These are phyloP conservation scores for Podospora pseudoanserina DNA, from an alignment of 495 filamentous ascomycete species.

Conservation along the genomic window DNA sequence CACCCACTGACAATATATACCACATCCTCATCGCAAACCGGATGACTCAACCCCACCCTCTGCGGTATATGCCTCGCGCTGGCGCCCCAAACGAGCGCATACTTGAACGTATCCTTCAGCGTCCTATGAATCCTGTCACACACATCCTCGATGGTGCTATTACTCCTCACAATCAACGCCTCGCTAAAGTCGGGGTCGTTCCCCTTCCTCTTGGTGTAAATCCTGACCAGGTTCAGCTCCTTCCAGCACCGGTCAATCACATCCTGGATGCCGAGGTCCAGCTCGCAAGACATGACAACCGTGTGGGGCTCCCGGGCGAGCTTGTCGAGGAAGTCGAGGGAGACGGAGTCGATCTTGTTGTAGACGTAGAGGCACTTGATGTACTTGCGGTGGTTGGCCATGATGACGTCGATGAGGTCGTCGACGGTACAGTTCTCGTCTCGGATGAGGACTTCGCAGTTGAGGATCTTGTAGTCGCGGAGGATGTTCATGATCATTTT, in stretches of 20 bases:
- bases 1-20: conserved; percentile 90
- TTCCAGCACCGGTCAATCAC: conserved; percentile 96
- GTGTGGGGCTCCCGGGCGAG: conserved; percentile 91
- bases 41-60: conserved; percentile 81
- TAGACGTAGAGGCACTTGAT: conserved; percentile 96
- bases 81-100: conserved; percentile 95
- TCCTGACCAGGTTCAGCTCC: conserved; percentile 82
- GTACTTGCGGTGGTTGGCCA: conserved; percentile 98
- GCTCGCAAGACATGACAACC: conserved; percentile 95
- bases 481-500: conserved; percentile 97
- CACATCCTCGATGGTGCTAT: conserved; percentile 91
- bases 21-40: conserved; percentile 93
- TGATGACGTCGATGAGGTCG: conserved; percentile 97
- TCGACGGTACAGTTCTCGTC: conserved; percentile 96
- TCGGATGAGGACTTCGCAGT: conserved; percentile 91
- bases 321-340: conserved; percentile 86
- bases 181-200: conserved; percentile 87
- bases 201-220: conserved; percentile 97
- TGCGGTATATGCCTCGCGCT: conserved; percentile 94
- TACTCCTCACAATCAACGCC: conserved; percentile 85
- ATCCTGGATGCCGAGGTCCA: conserved; percentile 94
- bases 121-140: conserved; percentile 94
- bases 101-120: conserved; percentile 98
- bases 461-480: conserved; percentile 97
- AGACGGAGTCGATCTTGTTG: conserved; percentile 99